Base-by-base conservation (phyloP, 768 basidiomycete species). In the Strobilomyces dryophilus region DNA sequence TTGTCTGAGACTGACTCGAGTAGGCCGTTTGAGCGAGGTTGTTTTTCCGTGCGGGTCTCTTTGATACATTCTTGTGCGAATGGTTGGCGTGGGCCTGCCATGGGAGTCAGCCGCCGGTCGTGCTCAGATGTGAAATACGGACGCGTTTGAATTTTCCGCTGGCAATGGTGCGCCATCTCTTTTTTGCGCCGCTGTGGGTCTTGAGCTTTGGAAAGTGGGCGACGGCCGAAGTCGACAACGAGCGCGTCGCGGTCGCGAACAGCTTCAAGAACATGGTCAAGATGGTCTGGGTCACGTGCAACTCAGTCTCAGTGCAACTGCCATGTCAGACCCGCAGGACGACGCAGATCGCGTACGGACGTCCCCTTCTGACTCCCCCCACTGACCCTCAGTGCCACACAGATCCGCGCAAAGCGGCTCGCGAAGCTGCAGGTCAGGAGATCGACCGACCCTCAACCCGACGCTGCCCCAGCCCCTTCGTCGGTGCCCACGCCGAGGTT, bases 381-480 rank as follows among this genome's bases (percentile, higher is more conserved):
- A 6, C 41, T 41, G 44, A 51, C 34, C 8, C 45, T 50, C 36
- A 20, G 34, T 0, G 3, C 15, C 15, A 12, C 26, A 7, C 61
- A 95, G 94, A 95, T 97, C 66, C 90, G 93, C 58, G 74, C 92
- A 68, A 95, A 95, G 72, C 84, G 95, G 51, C 78, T 98, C 48
- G 93, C 90, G 31, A 92, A 89, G 67, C 78, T 98, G 8, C 87
- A 89, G 63, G 74, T 65, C 36, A 61, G 72, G 40, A 57, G 73
- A 39, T 71, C 76, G 29, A 66, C 58, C 12, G 62, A 77, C 0
- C 67, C 79, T 9, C 64, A 79, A 11, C 43, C 65, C 12, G 49
- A 60, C 12, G 7, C 53, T 21, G 12, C 60, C n/a, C 46, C 61
- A 7, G 20, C 49, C 10, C 45, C 75, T 12, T 59, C 68, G 21